Conservation (phyloP, 495 filamentous ascomycete genomes). For the Talaromyces ruber region DNA sequence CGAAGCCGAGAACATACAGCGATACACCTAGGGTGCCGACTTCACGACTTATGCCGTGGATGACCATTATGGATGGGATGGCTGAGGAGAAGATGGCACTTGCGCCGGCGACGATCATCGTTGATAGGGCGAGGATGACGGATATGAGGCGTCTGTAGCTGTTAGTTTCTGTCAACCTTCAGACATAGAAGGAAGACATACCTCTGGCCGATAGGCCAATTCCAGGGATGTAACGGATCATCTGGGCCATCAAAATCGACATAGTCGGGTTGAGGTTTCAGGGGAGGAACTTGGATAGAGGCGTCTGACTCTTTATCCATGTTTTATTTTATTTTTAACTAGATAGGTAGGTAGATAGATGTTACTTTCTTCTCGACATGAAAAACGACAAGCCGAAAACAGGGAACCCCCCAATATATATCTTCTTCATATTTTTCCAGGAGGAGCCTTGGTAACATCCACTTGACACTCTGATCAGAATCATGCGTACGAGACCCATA, state of each 20-base stretch:
- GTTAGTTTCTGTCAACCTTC: neutral
- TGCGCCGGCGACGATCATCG: constrained; percentile 12
- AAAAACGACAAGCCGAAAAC: neutral
- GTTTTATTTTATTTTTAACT: too few relatives aligned
- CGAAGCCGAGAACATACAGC: constrained; percentile 16
- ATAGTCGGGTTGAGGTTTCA: neutral
- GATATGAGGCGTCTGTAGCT: constrained; percentile 1
- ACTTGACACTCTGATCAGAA: neutral
- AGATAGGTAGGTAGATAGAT: neutral
- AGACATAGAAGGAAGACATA: neutral
- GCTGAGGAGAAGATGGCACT: constrained; percentile 15
- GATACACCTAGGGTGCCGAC: constrained; percentile 13
- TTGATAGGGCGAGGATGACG: constrained; percentile 11
- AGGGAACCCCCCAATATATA: neutral
- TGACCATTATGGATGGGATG: constrained; percentile 9
- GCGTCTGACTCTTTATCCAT: neutral
- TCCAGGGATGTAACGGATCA: constrained; percentile 10
- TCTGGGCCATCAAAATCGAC: constrained; percentile 13
- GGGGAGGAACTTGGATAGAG: neutral
- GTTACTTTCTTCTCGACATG: neutral
- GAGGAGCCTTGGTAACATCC: neutral
- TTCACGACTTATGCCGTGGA: constrained; percentile 10
- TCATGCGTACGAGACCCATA: neutral
- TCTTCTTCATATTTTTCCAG: neutral
- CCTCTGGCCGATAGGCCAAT: constrained; percentile 10